Evolutionary conservation across 768 basidiomycete genomes (phyloP).

Genomic region (Kwoniella shandongensis): DNA sequence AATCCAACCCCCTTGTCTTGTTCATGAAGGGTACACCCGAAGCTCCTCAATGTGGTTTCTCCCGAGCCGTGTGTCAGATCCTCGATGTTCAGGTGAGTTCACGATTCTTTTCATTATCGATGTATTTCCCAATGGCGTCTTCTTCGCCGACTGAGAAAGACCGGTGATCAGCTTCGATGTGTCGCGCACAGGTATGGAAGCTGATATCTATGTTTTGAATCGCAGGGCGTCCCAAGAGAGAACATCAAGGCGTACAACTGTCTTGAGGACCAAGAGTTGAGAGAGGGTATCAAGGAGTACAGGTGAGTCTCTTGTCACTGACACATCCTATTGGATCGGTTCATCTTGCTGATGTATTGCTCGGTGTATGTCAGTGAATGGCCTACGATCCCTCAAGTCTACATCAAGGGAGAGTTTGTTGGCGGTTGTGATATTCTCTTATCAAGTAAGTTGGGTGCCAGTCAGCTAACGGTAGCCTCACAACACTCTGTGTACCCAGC

Average conservation of each 20-base stretch:
- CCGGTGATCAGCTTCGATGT: too few relatives aligned
- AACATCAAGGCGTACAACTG: constrained; percentile 90
- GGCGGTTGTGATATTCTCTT: constrained; percentile 95
- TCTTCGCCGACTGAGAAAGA: not conserved
- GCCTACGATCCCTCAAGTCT: constrained; percentile 96
- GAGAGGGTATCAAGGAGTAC: constrained; percentile 89
- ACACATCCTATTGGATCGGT: not conserved
- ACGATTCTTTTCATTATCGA: not conserved
- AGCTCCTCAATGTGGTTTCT: constrained; percentile 90
- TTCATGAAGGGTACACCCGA: constrained; percentile 98
- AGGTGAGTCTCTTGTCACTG: constrained; percentile 67
- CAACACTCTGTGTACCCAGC: not conserved
- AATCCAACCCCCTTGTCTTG: constrained; percentile 75
- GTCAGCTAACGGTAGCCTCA: too few relatives aligned
- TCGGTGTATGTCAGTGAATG: constrained; percentile 72
- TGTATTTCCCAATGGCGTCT: not conserved
- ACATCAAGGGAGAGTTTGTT: constrained; percentile 90
- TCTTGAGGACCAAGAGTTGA: constrained; percentile 76
- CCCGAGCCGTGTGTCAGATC: constrained; percentile 86
- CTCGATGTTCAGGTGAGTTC: constrained; percentile 61
- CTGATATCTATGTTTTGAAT: not conserved
- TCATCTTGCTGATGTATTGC: too few relatives aligned
- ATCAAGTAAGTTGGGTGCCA: constrained; percentile 78
- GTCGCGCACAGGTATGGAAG: constrained; percentile 45
- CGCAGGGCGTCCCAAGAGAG: constrained; percentile 70